Evolutionary conservation across 768 basidiomycete genomes (phyloP).

Genomic region (Lyophyllum atratum): DNA sequence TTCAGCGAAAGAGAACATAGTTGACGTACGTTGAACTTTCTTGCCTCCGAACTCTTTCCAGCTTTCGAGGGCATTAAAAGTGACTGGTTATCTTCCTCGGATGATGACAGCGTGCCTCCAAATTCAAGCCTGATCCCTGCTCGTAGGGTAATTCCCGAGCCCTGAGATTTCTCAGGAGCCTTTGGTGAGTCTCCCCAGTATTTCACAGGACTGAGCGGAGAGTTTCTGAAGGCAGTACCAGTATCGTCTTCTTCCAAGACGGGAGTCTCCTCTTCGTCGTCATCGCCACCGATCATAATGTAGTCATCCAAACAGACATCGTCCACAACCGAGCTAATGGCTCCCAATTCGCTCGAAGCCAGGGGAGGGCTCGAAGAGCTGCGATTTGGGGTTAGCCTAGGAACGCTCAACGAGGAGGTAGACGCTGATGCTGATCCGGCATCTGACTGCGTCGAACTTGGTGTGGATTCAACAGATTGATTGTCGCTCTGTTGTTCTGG

Average conservation of each 20-base stretch:
- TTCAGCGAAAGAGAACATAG: slow-evolving; percentile 1
- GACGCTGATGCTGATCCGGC: slow-evolving; percentile 35
- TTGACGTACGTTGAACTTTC: slow-evolving; percentile 26
- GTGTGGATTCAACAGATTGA: slow-evolving; percentile 7
- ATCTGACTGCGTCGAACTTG: slow-evolving; percentile 12
- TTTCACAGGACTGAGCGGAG: slow-evolving; percentile 42
- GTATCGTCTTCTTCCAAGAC: slow-evolving; percentile 30
- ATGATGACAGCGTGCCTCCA: slow-evolving; percentile 28
- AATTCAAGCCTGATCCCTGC: slow-evolving; percentile 42
- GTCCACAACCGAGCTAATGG: slow-evolving; percentile 21
- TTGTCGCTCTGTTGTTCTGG: slow-evolving; percentile 1
- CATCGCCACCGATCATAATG: slow-evolving; percentile 22
- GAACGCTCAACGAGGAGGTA: slow-evolving; percentile 46
- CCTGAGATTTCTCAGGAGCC: slow-evolving; percentile 24
- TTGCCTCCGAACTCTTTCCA: slow-evolving; percentile 25
- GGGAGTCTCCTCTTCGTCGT: slow-evolving; percentile 26
- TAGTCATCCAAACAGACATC: slow-evolving; percentile 16
- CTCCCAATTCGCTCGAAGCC: slow-evolving; percentile 40
- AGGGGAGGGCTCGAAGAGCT: slow-evolving; percentile 68
- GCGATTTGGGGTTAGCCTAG: slow-evolving; percentile 62
- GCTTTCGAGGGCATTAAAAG: slow-evolving; percentile 28
- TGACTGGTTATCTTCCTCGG: slow-evolving; percentile 30
- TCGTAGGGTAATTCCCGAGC: slow-evolving; percentile 27
- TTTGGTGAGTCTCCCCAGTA: slow-evolving; percentile 43
- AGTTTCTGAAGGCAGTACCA: slow-evolving; percentile 28